Conservation (phyloP, 768 basidiomycete genomes). For the Hemileccinum rubropunctum region DNA sequence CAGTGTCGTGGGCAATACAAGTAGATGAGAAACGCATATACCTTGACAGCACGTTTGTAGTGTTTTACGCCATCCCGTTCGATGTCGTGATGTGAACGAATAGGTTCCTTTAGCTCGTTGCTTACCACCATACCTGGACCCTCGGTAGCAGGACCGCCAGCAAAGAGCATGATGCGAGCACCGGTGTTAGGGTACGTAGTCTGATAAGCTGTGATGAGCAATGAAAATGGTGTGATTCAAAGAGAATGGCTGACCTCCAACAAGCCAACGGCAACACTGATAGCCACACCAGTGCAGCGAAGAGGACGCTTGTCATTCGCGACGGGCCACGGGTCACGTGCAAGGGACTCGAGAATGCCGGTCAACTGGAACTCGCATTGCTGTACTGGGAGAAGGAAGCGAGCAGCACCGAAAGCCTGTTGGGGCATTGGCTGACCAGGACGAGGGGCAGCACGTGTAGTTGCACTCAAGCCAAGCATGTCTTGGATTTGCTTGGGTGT, state of each 20-base stretch:
- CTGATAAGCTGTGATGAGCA: conserved; percentile 25
- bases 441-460: conserved; percentile 79
- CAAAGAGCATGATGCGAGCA: conserved; percentile 92
- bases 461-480: conserved; percentile 83
- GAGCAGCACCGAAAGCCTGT: conserved; percentile 78
- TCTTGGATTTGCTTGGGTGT: conserved; percentile 95
- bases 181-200: conserved; percentile 95
- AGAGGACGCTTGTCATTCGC: conserved; percentile 91
- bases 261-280: conserved; percentile 90
- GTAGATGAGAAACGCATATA: conserved; percentile 30
- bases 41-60: conserved; percentile 95
- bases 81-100: conserved; percentile 98
- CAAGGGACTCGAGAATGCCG: conserved; percentile 81
- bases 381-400: conserved; percentile 88
- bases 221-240: not conserved
- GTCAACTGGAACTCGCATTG: conserved; percentile 97
- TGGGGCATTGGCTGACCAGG: conserved; percentile 81
- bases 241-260: conserved; percentile 60
- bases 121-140: conserved; percentile 97
- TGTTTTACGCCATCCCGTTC: conserved; percentile 96
- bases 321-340: conserved; percentile 96
- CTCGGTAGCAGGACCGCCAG: conserved; percentile 94
- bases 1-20: not conserved
- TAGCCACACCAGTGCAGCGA: conserved; percentile 92
- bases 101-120: conserved; percentile 94